Conservation (phyloP, 75 land plant species). For the Chamaecyparis obtusa region DNA sequence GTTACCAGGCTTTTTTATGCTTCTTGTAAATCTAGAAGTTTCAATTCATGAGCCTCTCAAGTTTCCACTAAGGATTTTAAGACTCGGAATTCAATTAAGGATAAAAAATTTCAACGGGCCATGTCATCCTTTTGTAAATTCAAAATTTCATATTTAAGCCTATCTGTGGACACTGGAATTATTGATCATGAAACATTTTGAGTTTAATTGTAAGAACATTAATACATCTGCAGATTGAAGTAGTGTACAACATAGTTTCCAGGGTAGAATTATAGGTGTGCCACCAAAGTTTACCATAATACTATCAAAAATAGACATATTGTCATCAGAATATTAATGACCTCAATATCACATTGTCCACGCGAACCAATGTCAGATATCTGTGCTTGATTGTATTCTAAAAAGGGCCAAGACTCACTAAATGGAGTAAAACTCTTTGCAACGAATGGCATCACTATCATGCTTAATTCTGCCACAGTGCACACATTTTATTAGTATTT, state of each 20-base stretch:
- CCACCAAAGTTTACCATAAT: not conserved
- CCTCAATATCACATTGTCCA: not conserved
- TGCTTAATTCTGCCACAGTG: not conserved
- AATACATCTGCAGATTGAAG: not conserved
- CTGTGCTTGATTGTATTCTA: not conserved
- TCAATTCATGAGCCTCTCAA: not conserved
- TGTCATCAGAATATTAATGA: not conserved
- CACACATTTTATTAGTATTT: not conserved
- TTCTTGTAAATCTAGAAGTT: not conserved
- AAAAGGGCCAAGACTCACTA: not conserved
- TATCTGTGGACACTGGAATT: not conserved
- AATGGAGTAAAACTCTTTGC: not conserved
- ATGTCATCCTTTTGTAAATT: not conserved
- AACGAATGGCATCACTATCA: not conserved
- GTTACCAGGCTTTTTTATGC: not conserved
- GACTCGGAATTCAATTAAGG: not conserved
- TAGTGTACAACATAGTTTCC: not conserved
- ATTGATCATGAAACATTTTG: not conserved
- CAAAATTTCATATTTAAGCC: not conserved
- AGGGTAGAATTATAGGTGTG: not conserved
- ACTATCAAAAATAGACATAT: not conserved
- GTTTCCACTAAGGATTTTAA: not conserved
- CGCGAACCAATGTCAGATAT: not conserved
- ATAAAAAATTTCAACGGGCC: not conserved
- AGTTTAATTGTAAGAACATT: not conserved